Evolutionary conservation across 257 asterid species (phyloP), one percentile per base, ranked within the genome.

Genomic region (Solanum boliviense): DNA sequence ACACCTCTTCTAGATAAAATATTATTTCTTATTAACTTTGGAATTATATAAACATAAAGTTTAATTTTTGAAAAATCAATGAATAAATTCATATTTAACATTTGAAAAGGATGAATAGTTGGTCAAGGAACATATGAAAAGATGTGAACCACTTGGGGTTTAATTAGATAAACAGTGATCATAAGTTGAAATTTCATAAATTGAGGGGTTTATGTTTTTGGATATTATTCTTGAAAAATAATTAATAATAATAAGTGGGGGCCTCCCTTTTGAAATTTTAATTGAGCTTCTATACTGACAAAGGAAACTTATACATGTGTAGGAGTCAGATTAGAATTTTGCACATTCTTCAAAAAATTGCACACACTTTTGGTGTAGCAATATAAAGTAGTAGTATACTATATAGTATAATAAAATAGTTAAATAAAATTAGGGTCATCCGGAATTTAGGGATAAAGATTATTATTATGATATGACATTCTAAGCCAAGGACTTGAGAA

Each of bases 361-460:
- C 89, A 93, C 94, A 83, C 88, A 88, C 94, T 93, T 94, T 93
- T 86, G 58, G 83, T 34, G n/a, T 62, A 25, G 58, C 20, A 62
- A 35, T 52, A 84, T 60, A 48, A 41, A 41, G 68, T 60, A 58
- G 67, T 23, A 84, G 62, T 52, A 52, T 52, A 52, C 62, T 52
- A 52, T 16, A 52, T 52, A 52, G 62, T 52, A 52, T 52, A 52
- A 16, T 34, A 84, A 86, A 71, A 71, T 15, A 29, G 3, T 52
- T 6, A 11, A 91, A 90, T 86, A 84, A 86, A 86, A 91, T 89
- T 87, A 91, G 90, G 95, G 97, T 92, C 89, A 83, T 90, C 98
- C 99, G 93, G 98, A 90, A 92, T 94, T 96, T 91, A 70, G 89
- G 92, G 93, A 70, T 86, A 91, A 89, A 72, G 90, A 92, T 90